Evolutionary conservation across 2,329 filamentous ascomycete species (phyloP), one percentile per base, ranked within the genome.

Genomic region (Microdochium nivale): DNA sequence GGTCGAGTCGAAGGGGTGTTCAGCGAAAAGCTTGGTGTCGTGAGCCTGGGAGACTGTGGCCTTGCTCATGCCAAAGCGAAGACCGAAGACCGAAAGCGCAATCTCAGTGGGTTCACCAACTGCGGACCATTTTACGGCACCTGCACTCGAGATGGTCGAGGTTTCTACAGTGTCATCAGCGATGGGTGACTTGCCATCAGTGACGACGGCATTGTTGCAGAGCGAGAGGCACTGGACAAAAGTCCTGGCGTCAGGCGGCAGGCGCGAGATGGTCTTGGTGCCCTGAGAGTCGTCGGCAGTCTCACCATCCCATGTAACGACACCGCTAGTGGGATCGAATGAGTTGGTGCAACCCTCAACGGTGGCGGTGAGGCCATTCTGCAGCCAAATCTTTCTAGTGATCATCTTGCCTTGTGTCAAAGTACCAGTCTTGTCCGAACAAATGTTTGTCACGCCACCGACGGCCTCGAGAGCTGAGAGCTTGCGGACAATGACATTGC

Each of bases 1-100:
- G 35, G 80, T 80, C 0, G 84, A 88, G 63, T 89, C 85, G 60
- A 89, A 89, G 2, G 85, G 84, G 51, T 84, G 84, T 59, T 89
- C 86, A 1, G 80, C 77, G 10, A 86, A 59, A 46, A 84, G 68
- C 37, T 68, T 65, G 52, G 75, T 73, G 24, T 63, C 59, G n/a
- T 67, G 66, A 23, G 65, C 62, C 24, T 64, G 59, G 10, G 70
- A 53, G 21, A 75, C 57, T 3, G 68, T 64, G 1, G 67, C 61
- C 61, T 76, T 77, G 49, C 70, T 74, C 53, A 76, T 74, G 27
- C 76, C 74, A 58, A 88, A 88, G 19, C 86, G 80, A 70, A 84
- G 82, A 47, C 85, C 84, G 54, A 89, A 84, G 10, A 88, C 84
- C 56, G 87, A 83, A 16, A 89, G 78, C 11, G 86, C 85, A 53